Base-by-base conservation (phyloP, 306 rosid species). In the Rubus parviflorus region DNA sequence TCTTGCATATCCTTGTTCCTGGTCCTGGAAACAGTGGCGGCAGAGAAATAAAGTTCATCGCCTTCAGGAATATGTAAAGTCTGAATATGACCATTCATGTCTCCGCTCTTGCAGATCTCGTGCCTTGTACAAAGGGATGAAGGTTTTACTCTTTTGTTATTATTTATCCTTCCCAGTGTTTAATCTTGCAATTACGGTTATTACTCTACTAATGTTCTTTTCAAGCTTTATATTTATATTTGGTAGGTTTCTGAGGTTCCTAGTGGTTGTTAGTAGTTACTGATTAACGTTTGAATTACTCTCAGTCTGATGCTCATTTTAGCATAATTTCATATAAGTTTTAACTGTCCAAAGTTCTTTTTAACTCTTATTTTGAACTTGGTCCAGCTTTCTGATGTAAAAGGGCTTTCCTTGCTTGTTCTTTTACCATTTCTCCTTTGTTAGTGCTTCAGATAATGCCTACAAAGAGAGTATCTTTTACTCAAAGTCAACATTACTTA, bases 21-120 rank as follows among this genome's bases (percentile, higher is more conserved):
- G 98, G 98, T 89, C 98, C 78, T 94, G 98, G 98, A 94, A 90
- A 87, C 96, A 90, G 85, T 94, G 98, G 97, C 89, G 98, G 7
- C 91, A 88, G 56, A 86, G 94, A 85, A 87, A 85, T 70, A 94
- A 94, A 88, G 84, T 94, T 38, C 89, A 90, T 61, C 97, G 90
- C 80, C 97, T 94, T 84, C 96, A 94, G 86, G 98, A 94, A 80
- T 94, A 84, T 78, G 98, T 94, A 35, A 94, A 92, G 82, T 94
- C 98, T 75, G 92, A 92, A 83, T 94, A 94, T 79, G 98, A 94
- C 68, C 98, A 94, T 87, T 92, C 98, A 41, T 94, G 98, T 81
- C 89, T 94, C 74, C 93, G 96, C 79, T 94, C 98, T 63, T 94
- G 98, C 75, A 88, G 98, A 75, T 94, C 98, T 53, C 96, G 98